phyloP scores from a whole-genome alignment of 73 alveolate genomes.

The Tetrahymena elliotti region DNA sequence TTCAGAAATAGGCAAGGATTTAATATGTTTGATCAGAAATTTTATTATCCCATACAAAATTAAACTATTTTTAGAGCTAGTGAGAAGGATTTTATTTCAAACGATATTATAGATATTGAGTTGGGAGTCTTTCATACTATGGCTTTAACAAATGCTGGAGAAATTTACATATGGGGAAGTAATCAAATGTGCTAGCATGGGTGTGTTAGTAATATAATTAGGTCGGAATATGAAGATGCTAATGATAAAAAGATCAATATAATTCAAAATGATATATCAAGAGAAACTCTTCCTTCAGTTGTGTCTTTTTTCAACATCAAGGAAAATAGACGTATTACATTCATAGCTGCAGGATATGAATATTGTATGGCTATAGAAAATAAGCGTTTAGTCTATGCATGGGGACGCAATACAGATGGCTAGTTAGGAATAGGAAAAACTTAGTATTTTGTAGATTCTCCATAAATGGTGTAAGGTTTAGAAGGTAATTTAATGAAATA shows the following conservation, averaged over 20 bases:
- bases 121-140: conserved; percentile 84
- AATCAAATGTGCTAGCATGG: conserved; percentile 44
- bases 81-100: conserved; percentile 18
- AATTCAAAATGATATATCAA: not conserved
- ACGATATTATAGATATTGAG: conserved; percentile 66
- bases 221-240: conserved; percentile 1
- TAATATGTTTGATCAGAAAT: not conserved
- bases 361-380: conserved; percentile 76
- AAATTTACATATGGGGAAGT: conserved; percentile 84
- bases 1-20: not conserved
- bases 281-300: conserved; percentile 7
- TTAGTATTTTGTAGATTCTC: conserved; percentile 19
- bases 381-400: conserved; percentile 69
- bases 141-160: conserved; percentile 81
- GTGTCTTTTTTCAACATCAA: conserved; percentile 14
- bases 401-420: conserved; percentile 77
- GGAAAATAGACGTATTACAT: conserved; percentile 56
- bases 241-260: not conserved
- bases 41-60: not conserved
- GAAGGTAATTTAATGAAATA: conserved; percentile 35
- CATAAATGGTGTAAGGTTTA: conserved; percentile 14
- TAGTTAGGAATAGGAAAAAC: conserved; percentile 45
- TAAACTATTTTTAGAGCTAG: not conserved
- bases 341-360: conserved; percentile 77
- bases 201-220: conserved; percentile 1